Evolutionary conservation across 2,329 filamentous ascomycete genomes (phyloP), one percentile per base, ranked within the genome.

Genomic region (Tympanopsis confertula): DNA sequence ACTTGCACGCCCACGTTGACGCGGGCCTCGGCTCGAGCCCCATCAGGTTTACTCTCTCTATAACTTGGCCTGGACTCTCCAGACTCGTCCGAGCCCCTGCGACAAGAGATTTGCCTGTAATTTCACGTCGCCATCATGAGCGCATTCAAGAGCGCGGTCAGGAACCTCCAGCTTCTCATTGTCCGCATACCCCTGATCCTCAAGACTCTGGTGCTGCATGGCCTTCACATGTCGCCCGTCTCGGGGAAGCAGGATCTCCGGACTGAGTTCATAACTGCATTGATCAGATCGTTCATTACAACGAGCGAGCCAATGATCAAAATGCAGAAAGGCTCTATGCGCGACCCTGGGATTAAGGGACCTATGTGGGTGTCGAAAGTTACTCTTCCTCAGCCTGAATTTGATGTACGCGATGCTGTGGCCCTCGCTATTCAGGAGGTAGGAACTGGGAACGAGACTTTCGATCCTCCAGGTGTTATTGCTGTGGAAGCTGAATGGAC

Each of bases 351-450:
- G 0, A 65, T 93, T 51, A 87, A 85, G 52, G 86, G 86, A 3
- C 74, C 72, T 33, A 76, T 91, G 45, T 95, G 88, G 88, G 68
- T 94, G 18, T 80, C 78, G 48, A 82, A 75, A 39, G 78, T 83
- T 30, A 72, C 69, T 1, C 62, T 86, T 13, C 71, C 75, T 0
- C 82, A 79, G 0, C 63, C 72, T 40, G 73, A 64, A 53, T 68
- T 51, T 48, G 71, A 65, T 30, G 52, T 78, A 13, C 61, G 71
- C n/a, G 67, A 80, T 32, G 64, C 68, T 2, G 50, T 87, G 19
- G 61, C 76, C 44, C 58, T 59, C 20, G 71, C 69, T 3, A 73
- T 87, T 33, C 62, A 74, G 18, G 63, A 62, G 1, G 53, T 82
- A 2, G 48, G 49, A 3, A 42, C 42, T 4, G 44, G 48, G 5